Evolutionary conservation across 768 basidiomycete genomes (phyloP), one percentile per base, ranked within the genome.

Genomic region (Aureoboletus auriporus): DNA sequence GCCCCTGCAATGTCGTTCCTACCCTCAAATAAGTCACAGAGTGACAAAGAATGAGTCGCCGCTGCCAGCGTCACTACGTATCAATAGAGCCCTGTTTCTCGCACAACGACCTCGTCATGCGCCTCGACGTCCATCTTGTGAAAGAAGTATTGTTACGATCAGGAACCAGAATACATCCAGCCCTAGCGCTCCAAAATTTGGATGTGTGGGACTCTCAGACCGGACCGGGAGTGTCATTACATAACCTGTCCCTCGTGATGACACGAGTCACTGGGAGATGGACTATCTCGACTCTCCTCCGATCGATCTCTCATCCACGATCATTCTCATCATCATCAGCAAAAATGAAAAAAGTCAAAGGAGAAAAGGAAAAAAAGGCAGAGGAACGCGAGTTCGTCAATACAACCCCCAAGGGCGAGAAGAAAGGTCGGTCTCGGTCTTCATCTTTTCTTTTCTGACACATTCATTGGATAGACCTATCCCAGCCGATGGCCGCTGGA

Each of bases 351-450:
- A 89, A 87, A 69, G 79, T 70, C 20, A 23, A 23, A 23, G 20
- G 20, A 26, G 84, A 84, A 62, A 89, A 90, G 69, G 76, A 82
- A 59, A 82, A 82, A 67, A 83, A 81, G 63, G 78, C 78, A 17
- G 84, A 83, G 41, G 84, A 84, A 46, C 74, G 73, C 1, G 74
- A 75, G n/a, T 95, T 90, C 67, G 86, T 95, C 51, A 93, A 96
- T 70, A 83, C 78, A 3, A 96, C 93, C 0, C 91, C 89, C 0
- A 80, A 76, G 60, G 96, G 95, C 35, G 78, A 95, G 63, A 98
- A 97, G 77, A 98, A 98, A 72, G 93, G 94, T 89, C 33, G 2
- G 11, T 12, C 20, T 23, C 20, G 20, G 2, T 38, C 16, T 10
- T 27, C 6, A 6, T 3, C 36, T 1, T 44, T 6, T 8, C 8